A percentile compares a stretch with the other conserved stretches of the same genome.
Conservation (phyloP, 306 rosid species). For the Quercus robur region DNA sequence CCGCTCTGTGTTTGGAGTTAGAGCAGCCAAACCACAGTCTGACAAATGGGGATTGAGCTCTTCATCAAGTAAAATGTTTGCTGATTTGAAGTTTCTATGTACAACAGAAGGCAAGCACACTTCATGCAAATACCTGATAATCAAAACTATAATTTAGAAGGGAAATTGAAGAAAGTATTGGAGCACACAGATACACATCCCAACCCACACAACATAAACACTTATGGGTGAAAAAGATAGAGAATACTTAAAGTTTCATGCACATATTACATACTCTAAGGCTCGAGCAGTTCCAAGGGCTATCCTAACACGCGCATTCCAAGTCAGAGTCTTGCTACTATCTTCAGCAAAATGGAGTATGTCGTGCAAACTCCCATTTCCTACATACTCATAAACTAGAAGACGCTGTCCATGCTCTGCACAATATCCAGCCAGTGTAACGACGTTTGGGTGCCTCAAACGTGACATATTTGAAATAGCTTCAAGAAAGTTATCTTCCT, state of each 20-base stretch:
- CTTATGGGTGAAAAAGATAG: background rate
- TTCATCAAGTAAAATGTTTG: conserved; percentile 92
- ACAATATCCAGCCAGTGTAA: conserved; percentile 84
- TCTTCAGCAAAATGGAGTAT: conserved; percentile 87
- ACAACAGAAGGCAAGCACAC: conserved; percentile 94
- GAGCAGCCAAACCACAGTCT: conserved; percentile 84
- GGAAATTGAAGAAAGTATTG: background rate
- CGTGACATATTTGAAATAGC: conserved; percentile 91
- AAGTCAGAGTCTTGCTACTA: conserved; percentile 66
- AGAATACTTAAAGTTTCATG: conserved; percentile 9
- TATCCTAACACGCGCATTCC: conserved; percentile 97
- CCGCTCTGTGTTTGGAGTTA: conserved; percentile 86
- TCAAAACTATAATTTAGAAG: conserved; percentile 17
- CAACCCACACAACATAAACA: background rate
- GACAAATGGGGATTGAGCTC: conserved; percentile 91
- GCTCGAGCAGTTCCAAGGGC: conserved; percentile 99
- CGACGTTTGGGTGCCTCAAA: conserved; percentile 85
- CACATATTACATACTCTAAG: conserved; percentile 71
- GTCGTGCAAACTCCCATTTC: conserved; percentile 84
- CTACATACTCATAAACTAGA: conserved; percentile 77
- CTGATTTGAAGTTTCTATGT: conserved; percentile 96
- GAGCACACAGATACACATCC: background rate
- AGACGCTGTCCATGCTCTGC: conserved; percentile 96
- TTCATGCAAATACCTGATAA: conserved; percentile 92
- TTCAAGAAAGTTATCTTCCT: conserved; percentile 93